Base-by-base conservation (phyloP, 371 early-diverging fungal species). In the Chytridium lagenaria region DNA sequence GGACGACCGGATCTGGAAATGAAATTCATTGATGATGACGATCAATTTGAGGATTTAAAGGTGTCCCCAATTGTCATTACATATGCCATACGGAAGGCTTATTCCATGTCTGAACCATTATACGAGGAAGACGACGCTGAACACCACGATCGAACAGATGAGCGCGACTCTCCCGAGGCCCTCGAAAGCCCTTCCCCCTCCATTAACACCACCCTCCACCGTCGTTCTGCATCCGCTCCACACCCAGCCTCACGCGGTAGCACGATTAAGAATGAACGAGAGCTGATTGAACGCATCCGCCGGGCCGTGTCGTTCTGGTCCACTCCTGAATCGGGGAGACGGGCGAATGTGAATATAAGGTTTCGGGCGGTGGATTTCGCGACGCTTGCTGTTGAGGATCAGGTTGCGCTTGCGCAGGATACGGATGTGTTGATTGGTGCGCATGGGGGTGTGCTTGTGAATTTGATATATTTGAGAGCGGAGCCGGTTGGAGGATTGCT, bases 361-460 rank as follows among this genome's bases (percentile, higher is more conserved):
- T 55, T 76, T n/a, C 77, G 72, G 22, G 77, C 72, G 5, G 72
- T 76, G 19, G 77, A 76, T 36, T 76, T 76, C 38, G 77, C 72
- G 1, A 12, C 72, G 28, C 44, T 76, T 28, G 19, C 64, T 37
- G 50, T 72, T 36, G 77, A 69, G 22, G 72, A 71, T 30, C 77
- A 72, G 50, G 50, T 76, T 15, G 63, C 69, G 0, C n/a, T 72
- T 3, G 68, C 77, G 31, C 72, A 69, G n/a, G 77, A 51, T 0
- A 72, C 77, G 26, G 77, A 76, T 59, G 30, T 72, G 7, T 72
- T 61, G 19, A 49, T 76, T 16, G 77, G 77, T 1, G 64, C 72
- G n/a, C 72, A 76, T 55, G 77, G 72, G 2, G 77, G 67, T 37
- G 23, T 63, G 19, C 69, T 76, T 39, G 51, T 64, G 1, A 39